Percentiles rank a stretch among this genome's conserved stretches.
phyloP scores from a whole-genome alignment of 352 stramenopile species.

The Pythium sukuiense region DNA sequence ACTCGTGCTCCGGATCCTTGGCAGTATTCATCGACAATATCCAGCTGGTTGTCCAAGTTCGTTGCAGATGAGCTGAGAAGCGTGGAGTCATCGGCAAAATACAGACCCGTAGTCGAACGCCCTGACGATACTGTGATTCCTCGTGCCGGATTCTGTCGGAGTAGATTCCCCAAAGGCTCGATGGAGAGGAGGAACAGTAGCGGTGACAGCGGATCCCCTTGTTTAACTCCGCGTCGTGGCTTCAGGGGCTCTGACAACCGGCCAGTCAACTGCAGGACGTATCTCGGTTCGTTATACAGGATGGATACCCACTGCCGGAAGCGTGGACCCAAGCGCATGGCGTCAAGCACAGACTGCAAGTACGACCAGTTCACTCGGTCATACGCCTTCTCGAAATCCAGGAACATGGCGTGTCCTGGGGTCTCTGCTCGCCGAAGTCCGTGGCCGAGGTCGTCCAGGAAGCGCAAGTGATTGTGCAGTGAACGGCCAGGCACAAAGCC shows the following conservation, averaged over 20 bases:
- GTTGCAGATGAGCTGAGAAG: slow-evolving; percentile 9
- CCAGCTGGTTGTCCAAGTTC: slow-evolving; percentile 10
- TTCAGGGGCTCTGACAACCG: slow-evolving; percentile 12
- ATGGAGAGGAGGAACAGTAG: slow-evolving; percentile 26
- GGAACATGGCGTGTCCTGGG: slow-evolving; percentile 20
- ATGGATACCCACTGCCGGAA: slow-evolving; percentile 21
- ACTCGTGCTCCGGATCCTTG: slow-evolving; percentile 23
- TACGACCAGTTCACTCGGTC: slow-evolving; percentile 29
- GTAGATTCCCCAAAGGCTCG: slow-evolving; percentile 25
- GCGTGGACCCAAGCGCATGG: slow-evolving; percentile 15
- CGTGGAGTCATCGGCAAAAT: slow-evolving; percentile 30
- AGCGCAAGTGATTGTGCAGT: background rate
- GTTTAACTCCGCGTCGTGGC: slow-evolving; percentile 27
- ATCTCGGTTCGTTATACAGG: slow-evolving; percentile 17
- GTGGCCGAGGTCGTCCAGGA: slow-evolving; percentile 27
- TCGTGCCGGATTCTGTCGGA: slow-evolving; percentile 8
- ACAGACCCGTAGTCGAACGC: slow-evolving; percentile 9
- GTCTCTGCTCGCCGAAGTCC: slow-evolving; percentile 2
- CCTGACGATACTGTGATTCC: slow-evolving; percentile 5
- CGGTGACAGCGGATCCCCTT: slow-evolving; percentile 28
- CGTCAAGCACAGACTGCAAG: slow-evolving; percentile 18
- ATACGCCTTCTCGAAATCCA: slow-evolving; percentile 33
- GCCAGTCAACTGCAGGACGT: slow-evolving; percentile 20
- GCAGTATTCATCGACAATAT: slow-evolving; percentile 29
- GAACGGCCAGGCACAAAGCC: too few relatives aligned